A percentile compares a stretch with the other conserved stretches of the same genome.
These are phyloP conservation scores for Solanum habrochaites DNA, from an alignment of 257 asterid genomes.

Conservation along the genomic window DNA sequence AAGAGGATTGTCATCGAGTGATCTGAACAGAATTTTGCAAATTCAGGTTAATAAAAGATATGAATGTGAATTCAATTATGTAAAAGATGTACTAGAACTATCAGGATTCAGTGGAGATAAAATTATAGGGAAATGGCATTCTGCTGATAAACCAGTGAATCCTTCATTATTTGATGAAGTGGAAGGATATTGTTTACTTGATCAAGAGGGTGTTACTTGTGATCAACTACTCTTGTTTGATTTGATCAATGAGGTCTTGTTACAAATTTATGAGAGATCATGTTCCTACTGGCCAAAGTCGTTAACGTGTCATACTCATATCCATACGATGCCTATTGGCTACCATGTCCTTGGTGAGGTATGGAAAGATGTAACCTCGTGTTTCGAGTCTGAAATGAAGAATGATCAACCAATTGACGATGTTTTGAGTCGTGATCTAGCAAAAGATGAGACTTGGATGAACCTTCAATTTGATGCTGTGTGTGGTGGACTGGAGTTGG, in stretches of 20 bases:
- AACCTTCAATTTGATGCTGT: conserved; percentile 63
- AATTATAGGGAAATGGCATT: conserved; percentile 48
- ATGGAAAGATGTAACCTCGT: conserved; percentile 44
- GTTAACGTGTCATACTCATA: conserved; percentile 28
- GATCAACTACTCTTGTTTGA: conserved; percentile 54
- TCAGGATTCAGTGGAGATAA: conserved; percentile 52
- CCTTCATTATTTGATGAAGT: conserved; percentile 49
- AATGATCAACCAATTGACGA: conserved; percentile 38
- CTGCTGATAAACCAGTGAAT: conserved; percentile 39
- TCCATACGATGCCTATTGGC: conserved; percentile 55
- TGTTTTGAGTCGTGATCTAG: conserved; percentile 46
- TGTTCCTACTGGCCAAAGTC: conserved; percentile 60
- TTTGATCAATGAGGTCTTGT: conserved; percentile 50
- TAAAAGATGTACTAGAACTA: conserved; percentile 43
- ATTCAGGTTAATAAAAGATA: conserved; percentile 26
- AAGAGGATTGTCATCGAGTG: conserved; percentile 10
- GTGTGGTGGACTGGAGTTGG: conserved; percentile 58
- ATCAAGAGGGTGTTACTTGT: conserved; percentile 18
- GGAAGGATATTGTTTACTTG: conserved; percentile 9
- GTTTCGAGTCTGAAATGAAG: conserved; percentile 22
- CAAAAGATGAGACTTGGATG: conserved; percentile 52
- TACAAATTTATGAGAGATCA: conserved; percentile 46
- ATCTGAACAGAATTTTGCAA: conserved; percentile 8
- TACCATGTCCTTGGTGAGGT: conserved; percentile 56
- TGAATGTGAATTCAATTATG: conserved; percentile 43